Conservation (phyloP, 768 basidiomycete genomes). For the Pulveroboletus frians region DNA sequence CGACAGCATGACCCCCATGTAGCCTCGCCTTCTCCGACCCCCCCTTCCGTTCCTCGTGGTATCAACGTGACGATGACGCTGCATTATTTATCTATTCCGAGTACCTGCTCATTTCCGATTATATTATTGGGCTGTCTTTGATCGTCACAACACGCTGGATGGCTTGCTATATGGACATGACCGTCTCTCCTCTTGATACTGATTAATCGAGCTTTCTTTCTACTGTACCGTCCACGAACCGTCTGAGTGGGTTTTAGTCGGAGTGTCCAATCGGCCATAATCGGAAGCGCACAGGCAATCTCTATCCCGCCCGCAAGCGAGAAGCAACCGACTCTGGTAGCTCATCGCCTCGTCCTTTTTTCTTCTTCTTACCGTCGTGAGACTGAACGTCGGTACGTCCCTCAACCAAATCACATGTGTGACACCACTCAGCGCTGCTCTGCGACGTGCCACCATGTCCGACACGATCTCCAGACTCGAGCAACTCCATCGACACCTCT, state of each 20-base stretch:
- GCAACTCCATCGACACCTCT: constrained; percentile 55
- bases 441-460: not conserved
- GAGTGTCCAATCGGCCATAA: too few species aligned
- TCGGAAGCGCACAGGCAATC: too few species aligned
- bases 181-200: constrained; percentile 7
- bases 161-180: constrained; percentile 9
- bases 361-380: not conserved
- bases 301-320: too few species aligned
- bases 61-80: constrained; percentile 18
- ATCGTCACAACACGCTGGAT: constrained; percentile 11
- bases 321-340: too few species aligned
- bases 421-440: too few species aligned
- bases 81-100: constrained; percentile 27
- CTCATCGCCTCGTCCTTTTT: not conserved
- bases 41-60: constrained; percentile 10
- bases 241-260: too few species aligned
- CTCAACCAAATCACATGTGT: constrained; percentile 21
- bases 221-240: too few species aligned
- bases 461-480: constrained; percentile 55
- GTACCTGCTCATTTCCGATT: constrained; percentile 12
- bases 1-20: constrained; percentile 50
- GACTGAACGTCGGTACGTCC: not conserved
- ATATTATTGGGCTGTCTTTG: constrained; percentile 8
- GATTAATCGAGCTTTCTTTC: constrained; percentile 13
- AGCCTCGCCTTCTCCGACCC: constrained; percentile 9